Evolutionary conservation across 176 grass and related monocot species (phyloP).

Genomic region (Cocos nucifera): DNA sequence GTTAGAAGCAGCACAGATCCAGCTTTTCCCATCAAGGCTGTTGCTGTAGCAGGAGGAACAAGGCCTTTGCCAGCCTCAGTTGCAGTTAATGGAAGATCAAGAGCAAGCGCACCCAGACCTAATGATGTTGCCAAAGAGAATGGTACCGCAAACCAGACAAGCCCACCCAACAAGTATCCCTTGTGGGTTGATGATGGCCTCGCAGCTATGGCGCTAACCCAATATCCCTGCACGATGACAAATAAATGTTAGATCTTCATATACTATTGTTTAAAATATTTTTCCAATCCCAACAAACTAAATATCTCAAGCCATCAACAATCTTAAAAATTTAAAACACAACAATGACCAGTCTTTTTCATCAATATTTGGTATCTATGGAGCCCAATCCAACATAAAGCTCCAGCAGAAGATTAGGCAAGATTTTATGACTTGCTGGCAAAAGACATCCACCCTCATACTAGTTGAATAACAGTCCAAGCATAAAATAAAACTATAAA

Average conservation of each 20-base stretch:
- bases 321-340: too few relatives aligned
- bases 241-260: not conserved
- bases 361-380: too few relatives aligned
- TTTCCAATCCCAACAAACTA: too few relatives aligned
- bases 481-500: too few relatives aligned
- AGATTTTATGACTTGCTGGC: too few relatives aligned
- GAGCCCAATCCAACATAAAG: too few relatives aligned
- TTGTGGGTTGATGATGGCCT: conserved; percentile 70
- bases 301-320: too few relatives aligned
- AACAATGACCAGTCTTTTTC: too few relatives aligned
- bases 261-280: too few relatives aligned
- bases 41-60: conserved; percentile 61
- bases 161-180: conserved; percentile 55
- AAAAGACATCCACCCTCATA: too few relatives aligned
- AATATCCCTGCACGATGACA: conserved; percentile 40
- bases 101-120: conserved; percentile 56
- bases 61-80: conserved; percentile 51
- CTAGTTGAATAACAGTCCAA: too few relatives aligned
- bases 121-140: conserved; percentile 71
- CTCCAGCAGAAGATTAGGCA: too few relatives aligned
- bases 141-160: conserved; percentile 72
- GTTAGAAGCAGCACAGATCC: conserved; percentile 69
- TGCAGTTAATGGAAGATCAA: conserved; percentile 56
- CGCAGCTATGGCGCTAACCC: conserved; percentile 76
- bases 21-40: conserved; percentile 52